Evolutionary conservation across 2,329 filamentous ascomycete genomes (phyloP), one percentile per base, ranked within the genome.

Genomic region (Rugonectria rugulosa): DNA sequence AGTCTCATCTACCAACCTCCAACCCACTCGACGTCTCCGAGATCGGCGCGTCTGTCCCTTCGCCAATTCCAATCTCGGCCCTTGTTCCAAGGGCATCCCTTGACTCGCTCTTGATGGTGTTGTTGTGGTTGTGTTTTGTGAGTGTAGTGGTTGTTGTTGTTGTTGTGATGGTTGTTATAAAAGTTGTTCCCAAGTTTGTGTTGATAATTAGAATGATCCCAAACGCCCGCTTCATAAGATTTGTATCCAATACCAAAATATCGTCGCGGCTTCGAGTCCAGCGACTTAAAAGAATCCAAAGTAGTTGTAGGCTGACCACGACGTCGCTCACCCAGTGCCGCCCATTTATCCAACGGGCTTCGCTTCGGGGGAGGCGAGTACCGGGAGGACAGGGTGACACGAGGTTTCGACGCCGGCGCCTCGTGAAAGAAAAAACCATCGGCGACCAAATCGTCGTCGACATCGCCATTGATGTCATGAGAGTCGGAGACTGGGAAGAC

Each of bases 21-120:
- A 87, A 97, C 91, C 88, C 94, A 96, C 86, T 96, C 92, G 80
- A 93, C 78, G 71, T 94, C 90, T 71, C 88, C 88, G 73, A 91
- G 84, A 77, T 89, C 88, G 70, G 81, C 75, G 66, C 82, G 83
- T 70, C 77, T 79, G 61, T 89, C 87, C 69, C 84, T 80, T 70
- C 83, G 83, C 82, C 83, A 85, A 62, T 83, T 83, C 78, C 79
- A 81, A 74, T 86, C 83, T 77, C 83, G 80, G 62, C 79, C 79
- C 70, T 81, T 83, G 61, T 75, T 81, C 79, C 82, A 83, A 55
- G 83, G 83, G 71, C 80, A 84, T 52, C 80, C 81, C 70, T 79
- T 80, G 56, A 68, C 69, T 62, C 76, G 78, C 52, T 84, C 81
- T 70, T 78, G 70, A 72, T 60, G 66, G 73, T 52, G 56, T 42